Evolutionary conservation across 75 land plant genomes (phyloP).

Genomic region (Selaginella tamariscina): DNA sequence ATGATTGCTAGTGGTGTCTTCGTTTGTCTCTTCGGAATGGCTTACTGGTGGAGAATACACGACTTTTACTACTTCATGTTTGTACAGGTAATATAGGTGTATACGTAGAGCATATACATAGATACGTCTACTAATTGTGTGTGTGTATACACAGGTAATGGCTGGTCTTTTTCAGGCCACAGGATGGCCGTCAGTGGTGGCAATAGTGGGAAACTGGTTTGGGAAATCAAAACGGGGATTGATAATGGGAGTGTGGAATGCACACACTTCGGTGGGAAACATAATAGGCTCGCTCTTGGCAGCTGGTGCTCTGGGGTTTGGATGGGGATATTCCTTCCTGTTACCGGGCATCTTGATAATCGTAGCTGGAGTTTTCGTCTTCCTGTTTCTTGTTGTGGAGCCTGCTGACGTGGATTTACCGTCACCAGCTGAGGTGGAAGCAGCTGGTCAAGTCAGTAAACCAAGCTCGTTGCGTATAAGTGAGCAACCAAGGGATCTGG

Average conservation of each 20-base stretch:
- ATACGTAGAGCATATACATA: too few relatives aligned
- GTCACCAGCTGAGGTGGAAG: constrained; percentile 1
- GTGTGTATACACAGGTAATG: too few relatives aligned
- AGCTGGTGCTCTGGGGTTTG: constrained; percentile 29
- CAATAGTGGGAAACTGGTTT: constrained; percentile 61
- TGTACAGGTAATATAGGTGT: too few relatives aligned
- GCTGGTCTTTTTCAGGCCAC: constrained; percentile 52
- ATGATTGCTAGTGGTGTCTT: constrained; percentile 42
- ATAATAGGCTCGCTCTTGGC: constrained; percentile 32
- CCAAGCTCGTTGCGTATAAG: not conserved
- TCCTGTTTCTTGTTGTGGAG: constrained; percentile 45
- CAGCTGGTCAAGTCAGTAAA: not conserved
- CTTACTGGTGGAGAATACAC: constrained; percentile 39
- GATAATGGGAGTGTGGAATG: constrained; percentile 88
- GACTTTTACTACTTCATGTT: constrained; percentile 27
- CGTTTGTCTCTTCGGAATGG: constrained; percentile 37
- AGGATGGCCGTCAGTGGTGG: constrained; percentile 68
- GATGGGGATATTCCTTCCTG: constrained; percentile 79
- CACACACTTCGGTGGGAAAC: constrained; percentile 76
- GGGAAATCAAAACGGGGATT: constrained; percentile 41
- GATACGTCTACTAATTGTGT: too few relatives aligned
- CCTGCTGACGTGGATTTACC: constrained; percentile 44
- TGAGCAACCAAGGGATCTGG: not conserved
- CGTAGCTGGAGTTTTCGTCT: constrained; percentile 40
- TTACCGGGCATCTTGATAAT: constrained; percentile 53